phyloP scores from a whole-genome alignment of 2,329 filamentous ascomycete genomes.

The Aspergillus brunneoviolaceus region DNA sequence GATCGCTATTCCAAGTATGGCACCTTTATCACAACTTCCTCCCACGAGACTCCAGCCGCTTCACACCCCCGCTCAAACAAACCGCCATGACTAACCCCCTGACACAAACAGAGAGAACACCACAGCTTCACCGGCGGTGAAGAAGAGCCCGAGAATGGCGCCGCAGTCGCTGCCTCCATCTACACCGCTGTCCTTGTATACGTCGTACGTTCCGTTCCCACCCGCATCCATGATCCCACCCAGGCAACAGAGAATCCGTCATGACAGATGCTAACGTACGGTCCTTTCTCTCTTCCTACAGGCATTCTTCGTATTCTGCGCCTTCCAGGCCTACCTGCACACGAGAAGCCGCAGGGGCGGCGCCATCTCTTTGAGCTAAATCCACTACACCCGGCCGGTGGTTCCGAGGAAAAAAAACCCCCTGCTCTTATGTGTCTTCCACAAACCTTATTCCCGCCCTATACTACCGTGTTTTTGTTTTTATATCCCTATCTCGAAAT shows the following conservation, averaged over 20 bases:
- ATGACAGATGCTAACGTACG: background rate
- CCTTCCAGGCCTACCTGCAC: conserved; percentile 83
- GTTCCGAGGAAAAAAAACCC: no score
- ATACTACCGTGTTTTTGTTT: background rate
- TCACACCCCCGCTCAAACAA: background rate
- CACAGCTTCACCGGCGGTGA: conserved; percentile 78
- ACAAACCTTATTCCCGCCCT: no score
- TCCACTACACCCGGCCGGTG: background rate
- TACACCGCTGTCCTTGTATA: conserved; percentile 90
- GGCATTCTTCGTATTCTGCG: conserved; percentile 91
- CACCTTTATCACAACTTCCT: conserved; percentile 3
- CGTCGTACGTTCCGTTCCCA: conserved; percentile 60
- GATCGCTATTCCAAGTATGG: conserved; percentile 70
- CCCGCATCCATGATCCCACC: background rate
- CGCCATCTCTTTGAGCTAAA: conserved; percentile 70
- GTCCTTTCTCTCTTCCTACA: conserved; percentile 35
- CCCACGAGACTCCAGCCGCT: background rate
- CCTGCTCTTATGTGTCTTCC: background rate
- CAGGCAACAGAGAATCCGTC: background rate
- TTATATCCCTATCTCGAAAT: background rate
- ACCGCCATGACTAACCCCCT: background rate
- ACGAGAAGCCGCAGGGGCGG: conserved; percentile 78
- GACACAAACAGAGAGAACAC: conserved; percentile 58
- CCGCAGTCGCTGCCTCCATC: conserved; percentile 77
- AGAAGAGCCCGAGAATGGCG: conserved; percentile 68